phyloP scores from a whole-genome alignment of 2,329 filamentous ascomycete genomes.

The Periconia sp. region DNA sequence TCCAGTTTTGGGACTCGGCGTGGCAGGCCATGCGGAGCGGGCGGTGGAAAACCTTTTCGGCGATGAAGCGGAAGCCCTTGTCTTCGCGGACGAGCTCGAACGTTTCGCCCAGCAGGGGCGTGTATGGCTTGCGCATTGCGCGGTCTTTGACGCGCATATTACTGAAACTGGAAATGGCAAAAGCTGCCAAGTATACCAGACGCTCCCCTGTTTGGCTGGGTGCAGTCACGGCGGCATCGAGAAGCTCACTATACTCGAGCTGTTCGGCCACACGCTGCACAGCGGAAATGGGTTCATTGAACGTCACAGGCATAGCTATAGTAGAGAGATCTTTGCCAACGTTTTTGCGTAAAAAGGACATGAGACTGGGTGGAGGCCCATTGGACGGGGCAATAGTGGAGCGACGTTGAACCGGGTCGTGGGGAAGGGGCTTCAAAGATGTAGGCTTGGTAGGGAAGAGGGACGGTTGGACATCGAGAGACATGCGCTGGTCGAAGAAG shows the following conservation, averaged over 20 bases:
- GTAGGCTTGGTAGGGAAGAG: constrained; percentile 78
- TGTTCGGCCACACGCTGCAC: constrained; percentile 89
- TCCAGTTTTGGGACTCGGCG: constrained; percentile 84
- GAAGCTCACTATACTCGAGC: constrained; percentile 83
- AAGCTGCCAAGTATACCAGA: constrained; percentile 82
- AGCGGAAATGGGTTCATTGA: constrained; percentile 88
- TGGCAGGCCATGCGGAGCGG: constrained; percentile 92
- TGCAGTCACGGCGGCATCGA: constrained; percentile 64
- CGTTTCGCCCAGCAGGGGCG: constrained; percentile 93
- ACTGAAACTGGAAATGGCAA: constrained; percentile 86
- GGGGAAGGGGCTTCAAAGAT: constrained; percentile 73
- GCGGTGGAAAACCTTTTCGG: constrained; percentile 92
- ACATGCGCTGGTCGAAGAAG: constrained; percentile 41
- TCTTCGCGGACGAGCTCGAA: constrained; percentile 90
- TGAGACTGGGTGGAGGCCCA: constrained; percentile 82
- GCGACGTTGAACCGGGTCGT: constrained; percentile 69
- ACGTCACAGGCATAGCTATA: constrained; percentile 95
- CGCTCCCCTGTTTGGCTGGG: constrained; percentile 66
- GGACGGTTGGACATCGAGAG: constrained; percentile 42
- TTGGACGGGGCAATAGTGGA: constrained; percentile 71
- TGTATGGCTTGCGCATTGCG: constrained; percentile 93
- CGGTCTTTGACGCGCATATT: constrained; percentile 83
- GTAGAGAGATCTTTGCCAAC: constrained; percentile 96
- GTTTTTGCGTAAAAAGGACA: constrained; percentile 93
- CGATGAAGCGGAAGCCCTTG: constrained; percentile 84